Conservation (phyloP, 805 yeast species). For the Saturnispora quitensis region DNA sequence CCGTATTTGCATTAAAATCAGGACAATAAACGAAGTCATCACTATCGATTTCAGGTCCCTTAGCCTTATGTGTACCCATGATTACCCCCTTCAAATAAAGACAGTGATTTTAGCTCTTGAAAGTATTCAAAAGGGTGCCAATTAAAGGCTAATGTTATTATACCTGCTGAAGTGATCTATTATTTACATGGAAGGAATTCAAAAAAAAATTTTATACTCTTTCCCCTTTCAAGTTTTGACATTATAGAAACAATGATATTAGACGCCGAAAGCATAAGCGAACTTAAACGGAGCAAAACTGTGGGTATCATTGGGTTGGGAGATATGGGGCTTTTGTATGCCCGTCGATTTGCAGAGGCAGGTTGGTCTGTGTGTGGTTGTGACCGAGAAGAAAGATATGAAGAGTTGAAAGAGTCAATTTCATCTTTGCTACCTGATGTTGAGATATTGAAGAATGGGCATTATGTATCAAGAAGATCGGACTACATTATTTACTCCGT, state of each 20-base stretch:
- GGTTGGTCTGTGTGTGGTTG: conserved; percentile 91
- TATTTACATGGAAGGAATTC: neutral
- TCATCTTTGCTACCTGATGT: conserved; percentile 27
- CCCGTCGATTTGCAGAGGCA: conserved; percentile 61
- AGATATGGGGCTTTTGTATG: conserved; percentile 92
- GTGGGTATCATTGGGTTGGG: conserved; percentile 95
- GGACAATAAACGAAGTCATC: conserved; percentile 28
- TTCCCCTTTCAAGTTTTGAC: neutral
- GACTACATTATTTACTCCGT: conserved; percentile 87
- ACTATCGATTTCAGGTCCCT: neutral
- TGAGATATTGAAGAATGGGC: conserved; percentile 67
- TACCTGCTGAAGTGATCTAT: neutral
- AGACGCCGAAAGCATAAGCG: conserved; percentile 11
- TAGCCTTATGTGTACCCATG: neutral
- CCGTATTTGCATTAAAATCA: conserved; percentile 18
- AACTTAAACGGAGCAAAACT: conserved; percentile 31
- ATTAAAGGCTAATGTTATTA: neutral
- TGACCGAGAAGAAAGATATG: conserved; percentile 63
- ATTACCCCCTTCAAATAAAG: neutral
- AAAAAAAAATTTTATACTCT: neutral
- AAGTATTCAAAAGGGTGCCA: neutral
- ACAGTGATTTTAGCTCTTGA: neutral
- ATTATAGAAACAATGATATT: conserved; percentile 11
- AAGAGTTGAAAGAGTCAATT: conserved; percentile 29
- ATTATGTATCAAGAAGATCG: conserved; percentile 65